A percentile compares a stretch with the other conserved stretches of the same genome.
Evolutionary conservation across 169 alveolate species (phyloP).

Genomic region (Plasmodium billcollinsi): DNA sequence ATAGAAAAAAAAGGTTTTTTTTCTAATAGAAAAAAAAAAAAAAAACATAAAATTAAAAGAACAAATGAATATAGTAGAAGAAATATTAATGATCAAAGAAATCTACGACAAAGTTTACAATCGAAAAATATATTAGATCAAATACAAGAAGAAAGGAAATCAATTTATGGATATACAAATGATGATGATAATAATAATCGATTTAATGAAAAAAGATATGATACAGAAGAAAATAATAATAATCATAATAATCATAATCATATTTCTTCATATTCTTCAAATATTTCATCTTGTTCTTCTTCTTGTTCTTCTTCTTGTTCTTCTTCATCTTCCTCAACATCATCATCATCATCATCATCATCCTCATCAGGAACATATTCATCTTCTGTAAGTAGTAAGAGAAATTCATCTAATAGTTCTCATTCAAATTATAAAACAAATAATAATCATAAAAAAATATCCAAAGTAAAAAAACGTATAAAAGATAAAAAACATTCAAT

Average conservation of each 20-base stretch:
- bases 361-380: neutral
- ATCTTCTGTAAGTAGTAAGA: neutral
- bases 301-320: too few species aligned
- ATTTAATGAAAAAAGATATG: slow-evolving; percentile 6
- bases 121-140: slow-evolving; percentile 37
- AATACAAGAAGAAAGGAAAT: slow-evolving; percentile 55
- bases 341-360: slow-evolving; percentile 1
- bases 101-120: slow-evolving; percentile 10
- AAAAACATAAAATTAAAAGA: slow-evolving; percentile 16
- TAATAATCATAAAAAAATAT: too few species aligned
- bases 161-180: slow-evolving; percentile 26
- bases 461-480: too few species aligned
- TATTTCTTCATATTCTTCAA: neutral
- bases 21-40: slow-evolving; percentile 39
- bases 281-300: too few species aligned
- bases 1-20: slow-evolving; percentile 65
- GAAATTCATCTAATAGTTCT: neutral
- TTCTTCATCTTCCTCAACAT: neutral
- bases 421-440: too few species aligned
- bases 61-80: slow-evolving; percentile 20
- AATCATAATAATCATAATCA: too few species aligned
- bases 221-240: neutral
- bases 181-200: slow-evolving; percentile 13
- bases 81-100: slow-evolving; percentile 18
- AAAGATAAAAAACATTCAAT: too few species aligned